Evolutionary conservation across 371 early-diverging fungal species (phyloP).

Genomic region (Mucor ambiguus): DNA sequence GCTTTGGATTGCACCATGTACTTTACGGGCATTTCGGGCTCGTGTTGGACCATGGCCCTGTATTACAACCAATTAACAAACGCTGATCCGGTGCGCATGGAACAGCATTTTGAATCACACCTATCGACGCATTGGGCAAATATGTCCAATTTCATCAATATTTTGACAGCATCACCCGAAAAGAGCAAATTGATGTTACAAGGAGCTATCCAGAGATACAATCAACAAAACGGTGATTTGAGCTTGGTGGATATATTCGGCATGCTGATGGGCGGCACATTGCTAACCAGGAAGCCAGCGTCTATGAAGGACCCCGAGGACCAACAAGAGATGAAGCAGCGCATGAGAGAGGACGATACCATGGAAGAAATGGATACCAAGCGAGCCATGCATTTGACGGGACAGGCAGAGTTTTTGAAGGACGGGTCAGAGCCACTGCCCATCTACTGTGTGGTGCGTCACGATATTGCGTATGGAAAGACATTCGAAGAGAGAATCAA

Average conservation of each 20-base stretch:
- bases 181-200: slow-evolving; percentile 53
- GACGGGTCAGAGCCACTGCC: slow-evolving; percentile 72
- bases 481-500: slow-evolving; percentile 8
- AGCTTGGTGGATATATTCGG: slow-evolving; percentile 73
- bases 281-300: slow-evolving; percentile 43
- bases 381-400: slow-evolving; percentile 23
- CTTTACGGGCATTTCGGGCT: slow-evolving; percentile 62
- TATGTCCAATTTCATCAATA: slow-evolving; percentile 37
- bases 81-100: slow-evolving; percentile 22
- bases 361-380: slow-evolving; percentile 17
- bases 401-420: slow-evolving; percentile 49
- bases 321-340: slow-evolving; percentile 15
- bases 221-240: slow-evolving; percentile 46
- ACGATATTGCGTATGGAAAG: slow-evolving; percentile 58
- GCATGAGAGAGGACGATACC: slow-evolving; percentile 10
- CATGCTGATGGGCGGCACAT: slow-evolving; percentile 59
- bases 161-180: slow-evolving; percentile 38
- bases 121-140: slow-evolving; percentile 49
- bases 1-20: slow-evolving; percentile 64
- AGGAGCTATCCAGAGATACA: slow-evolving; percentile 54
- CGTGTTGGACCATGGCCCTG: slow-evolving; percentile 56
- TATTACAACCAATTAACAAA: slow-evolving; percentile 38
- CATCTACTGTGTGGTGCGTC: slow-evolving; percentile 75
- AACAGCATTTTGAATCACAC: slow-evolving; percentile 31
- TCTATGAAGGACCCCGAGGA: background rate